A percentile compares a stretch with the other conserved stretches of the same genome.
Conservation (phyloP, 2,329 filamentous ascomycete species). For the Gnomoniopsis smithogilvyi region DNA sequence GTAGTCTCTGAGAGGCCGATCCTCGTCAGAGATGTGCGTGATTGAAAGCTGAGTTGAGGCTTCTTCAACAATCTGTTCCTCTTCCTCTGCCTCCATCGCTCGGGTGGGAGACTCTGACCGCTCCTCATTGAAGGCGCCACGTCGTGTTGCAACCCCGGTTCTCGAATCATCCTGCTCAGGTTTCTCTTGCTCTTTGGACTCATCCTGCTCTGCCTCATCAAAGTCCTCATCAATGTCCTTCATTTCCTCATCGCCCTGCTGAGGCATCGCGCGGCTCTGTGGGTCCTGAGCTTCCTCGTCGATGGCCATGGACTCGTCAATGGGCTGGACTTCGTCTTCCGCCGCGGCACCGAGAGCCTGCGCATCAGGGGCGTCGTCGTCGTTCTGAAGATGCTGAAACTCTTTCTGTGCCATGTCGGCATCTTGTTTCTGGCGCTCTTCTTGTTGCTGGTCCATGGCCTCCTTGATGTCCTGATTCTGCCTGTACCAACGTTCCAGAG, state of each 20-base stretch:
- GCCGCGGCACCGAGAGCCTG: constrained; percentile 88
- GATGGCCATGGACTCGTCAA: constrained; percentile 87
- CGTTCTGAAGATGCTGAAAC: constrained; percentile 88
- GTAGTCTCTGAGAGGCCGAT: constrained; percentile 44
- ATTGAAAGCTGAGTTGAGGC: constrained; percentile 63
- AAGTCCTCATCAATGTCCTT: constrained; percentile 37
- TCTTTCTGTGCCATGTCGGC: constrained; percentile 76
- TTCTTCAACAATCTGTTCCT: constrained; percentile 46
- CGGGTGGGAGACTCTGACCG: constrained; percentile 33
- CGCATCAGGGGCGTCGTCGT: constrained; percentile 76
- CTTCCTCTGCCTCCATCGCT: constrained; percentile 30
- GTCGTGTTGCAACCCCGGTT: constrained; percentile 57
- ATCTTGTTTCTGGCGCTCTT: constrained; percentile 46
- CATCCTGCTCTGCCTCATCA: constrained; percentile 36
- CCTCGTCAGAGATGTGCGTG: constrained; percentile 62
- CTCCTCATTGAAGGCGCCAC: constrained; percentile 56
- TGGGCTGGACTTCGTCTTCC: constrained; percentile 79
- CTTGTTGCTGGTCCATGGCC: constrained; percentile 52
- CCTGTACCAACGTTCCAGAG: constrained; percentile 87
- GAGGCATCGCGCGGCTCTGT: constrained; percentile 45
- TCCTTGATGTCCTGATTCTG: constrained; percentile 80
- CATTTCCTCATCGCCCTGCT: constrained; percentile 40
- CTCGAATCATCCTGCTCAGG: constrained; percentile 51
- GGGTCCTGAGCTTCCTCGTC: constrained; percentile 63
- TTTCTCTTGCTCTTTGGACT: constrained; percentile 37